Conservation (phyloP, 2,329 filamentous ascomycete species). For the Neurospora sp. region DNA sequence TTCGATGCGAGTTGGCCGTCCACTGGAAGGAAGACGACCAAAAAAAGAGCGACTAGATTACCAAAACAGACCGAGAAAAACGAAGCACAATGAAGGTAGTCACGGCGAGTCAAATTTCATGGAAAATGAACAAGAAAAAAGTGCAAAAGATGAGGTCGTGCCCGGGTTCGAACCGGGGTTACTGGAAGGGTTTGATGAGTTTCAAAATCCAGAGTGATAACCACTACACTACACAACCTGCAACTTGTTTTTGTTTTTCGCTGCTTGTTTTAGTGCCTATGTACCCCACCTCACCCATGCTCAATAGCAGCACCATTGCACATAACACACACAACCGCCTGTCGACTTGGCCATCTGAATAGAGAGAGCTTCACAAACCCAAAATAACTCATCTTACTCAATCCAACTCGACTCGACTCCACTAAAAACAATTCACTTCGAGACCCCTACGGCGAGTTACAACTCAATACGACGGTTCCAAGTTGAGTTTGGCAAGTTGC, state of each 20-base stretch:
- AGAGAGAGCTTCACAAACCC: background rate
- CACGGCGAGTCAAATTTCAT: background rate
- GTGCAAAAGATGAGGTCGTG: conserved; percentile 2
- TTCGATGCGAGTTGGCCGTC: background rate
- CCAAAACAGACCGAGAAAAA: background rate
- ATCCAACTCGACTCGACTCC: no score
- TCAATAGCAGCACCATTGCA: background rate
- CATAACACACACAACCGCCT: background rate
- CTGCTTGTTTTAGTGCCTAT: background rate
- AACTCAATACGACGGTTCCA: no score
- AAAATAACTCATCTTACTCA: no score
- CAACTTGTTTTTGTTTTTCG: background rate
- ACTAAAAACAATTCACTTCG: no score
- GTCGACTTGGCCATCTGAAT: background rate
- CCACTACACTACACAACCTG: conserved; percentile 14
- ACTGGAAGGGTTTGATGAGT: conserved; percentile 4
- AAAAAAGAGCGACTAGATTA: background rate
- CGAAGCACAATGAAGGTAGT: background rate
- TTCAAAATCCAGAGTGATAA: conserved; percentile 13
- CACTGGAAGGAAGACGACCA: background rate
- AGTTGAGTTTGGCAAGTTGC: no score
- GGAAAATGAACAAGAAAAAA: background rate
- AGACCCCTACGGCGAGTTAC: no score
- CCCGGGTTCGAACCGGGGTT: conserved; percentile 14
- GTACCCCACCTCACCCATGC: background rate